Conservation (phyloP, 495 filamentous ascomycete genomes). For the Lindgomyces ingoldianus region DNA sequence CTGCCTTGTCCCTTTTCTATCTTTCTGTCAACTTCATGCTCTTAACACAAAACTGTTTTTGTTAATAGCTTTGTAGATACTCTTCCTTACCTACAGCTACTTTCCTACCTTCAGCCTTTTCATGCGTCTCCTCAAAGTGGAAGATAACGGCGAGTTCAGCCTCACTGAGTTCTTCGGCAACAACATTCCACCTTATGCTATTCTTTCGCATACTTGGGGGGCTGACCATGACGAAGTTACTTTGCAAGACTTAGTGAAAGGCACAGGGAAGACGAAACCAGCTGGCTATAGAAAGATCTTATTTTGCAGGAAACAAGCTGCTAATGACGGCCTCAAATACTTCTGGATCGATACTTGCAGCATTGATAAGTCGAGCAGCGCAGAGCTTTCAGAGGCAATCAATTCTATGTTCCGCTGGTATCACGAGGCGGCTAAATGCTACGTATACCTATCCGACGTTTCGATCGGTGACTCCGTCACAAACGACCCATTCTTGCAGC, state of each 20-base stretch:
- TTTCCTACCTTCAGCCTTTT: too few relatives aligned
- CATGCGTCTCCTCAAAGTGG: constrained; percentile 14
- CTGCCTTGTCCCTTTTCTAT: too few relatives aligned
- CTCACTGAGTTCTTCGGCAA: constrained; percentile 6
- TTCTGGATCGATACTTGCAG: not conserved
- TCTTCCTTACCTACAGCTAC: too few relatives aligned
- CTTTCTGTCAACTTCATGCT: too few relatives aligned
- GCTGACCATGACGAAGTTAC: not conserved
- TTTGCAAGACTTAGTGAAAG: not conserved
- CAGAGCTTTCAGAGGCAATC: not conserved
- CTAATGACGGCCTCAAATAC: not conserved
- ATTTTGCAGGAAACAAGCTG: not conserved
- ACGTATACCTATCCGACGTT: not conserved
- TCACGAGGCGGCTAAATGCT: not conserved
- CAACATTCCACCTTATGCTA: constrained; percentile 10
- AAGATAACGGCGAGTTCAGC: constrained; percentile 4
- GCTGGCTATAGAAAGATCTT: not conserved
- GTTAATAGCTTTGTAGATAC: too few relatives aligned
- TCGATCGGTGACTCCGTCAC: not conserved
- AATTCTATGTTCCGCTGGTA: not conserved
- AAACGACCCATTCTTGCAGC: not conserved
- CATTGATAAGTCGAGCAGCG: not conserved
- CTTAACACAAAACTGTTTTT: too few relatives aligned
- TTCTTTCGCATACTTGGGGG: constrained; percentile 13
- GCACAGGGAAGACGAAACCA: not conserved